A percentile compares a stretch with the other conserved stretches of the same genome.
phyloP scores from a whole-genome alignment of 192 early-diverging fungal genomes.

The Gigaspora rosea region DNA sequence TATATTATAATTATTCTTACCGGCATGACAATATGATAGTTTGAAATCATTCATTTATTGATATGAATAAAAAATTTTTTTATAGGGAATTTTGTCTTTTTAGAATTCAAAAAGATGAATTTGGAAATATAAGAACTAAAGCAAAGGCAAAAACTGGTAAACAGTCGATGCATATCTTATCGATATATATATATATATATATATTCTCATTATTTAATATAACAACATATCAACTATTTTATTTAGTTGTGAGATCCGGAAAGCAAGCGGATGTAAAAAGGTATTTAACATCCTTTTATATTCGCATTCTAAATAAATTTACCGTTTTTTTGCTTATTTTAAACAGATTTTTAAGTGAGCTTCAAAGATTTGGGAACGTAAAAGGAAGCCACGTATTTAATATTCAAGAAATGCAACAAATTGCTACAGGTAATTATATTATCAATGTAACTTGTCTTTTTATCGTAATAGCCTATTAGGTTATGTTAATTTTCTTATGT shows the following conservation, averaged over 20 bases:
- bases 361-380: conserved; percentile 58
- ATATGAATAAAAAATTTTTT: conserved; percentile 54
- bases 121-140: conserved; percentile 8
- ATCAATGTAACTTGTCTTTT: not conserved
- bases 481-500: not conserved
- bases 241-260: conserved; percentile 4
- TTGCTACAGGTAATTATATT: conserved; percentile 46
- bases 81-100: conserved; percentile 61
- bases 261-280: conserved; percentile 33
- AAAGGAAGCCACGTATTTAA: conserved; percentile 71
- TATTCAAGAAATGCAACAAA: conserved; percentile 61
- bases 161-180: conserved; percentile 47
- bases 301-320: not conserved
- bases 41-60: conserved; percentile 7
- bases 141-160: conserved; percentile 31
- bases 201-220: no score
- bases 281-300: not conserved
- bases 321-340: not conserved
- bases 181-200: no score
- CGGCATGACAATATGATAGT: not conserved
- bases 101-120: conserved; percentile 44
- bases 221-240: no score
- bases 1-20: conserved; percentile 19
- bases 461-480: not conserved
- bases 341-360: conserved; percentile 59